Percentiles rank a stretch among this genome's conserved stretches.
These are phyloP conservation scores for Sisymbrium altissimum DNA, from an alignment of 345 rosid species.

Conservation along the genomic window DNA sequence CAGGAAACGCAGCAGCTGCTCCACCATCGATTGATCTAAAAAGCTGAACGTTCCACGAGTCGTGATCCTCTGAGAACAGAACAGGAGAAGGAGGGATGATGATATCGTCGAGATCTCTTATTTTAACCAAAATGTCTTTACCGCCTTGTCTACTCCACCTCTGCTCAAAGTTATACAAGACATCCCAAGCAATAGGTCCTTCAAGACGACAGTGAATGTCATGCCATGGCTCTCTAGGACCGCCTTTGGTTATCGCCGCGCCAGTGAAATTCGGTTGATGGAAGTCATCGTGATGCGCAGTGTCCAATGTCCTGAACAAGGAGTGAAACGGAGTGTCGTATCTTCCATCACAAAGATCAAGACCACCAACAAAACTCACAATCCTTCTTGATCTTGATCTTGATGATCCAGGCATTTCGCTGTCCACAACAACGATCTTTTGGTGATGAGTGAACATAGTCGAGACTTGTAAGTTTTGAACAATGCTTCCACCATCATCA, in stretches of 20 bases:
- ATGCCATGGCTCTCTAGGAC: constrained; percentile 99
- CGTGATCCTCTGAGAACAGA: constrained; percentile 68
- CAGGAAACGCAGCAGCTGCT: constrained; percentile 97
- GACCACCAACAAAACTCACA: constrained; percentile 92
- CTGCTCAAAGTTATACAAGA: constrained; percentile 89
- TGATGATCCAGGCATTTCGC: constrained; percentile 61
- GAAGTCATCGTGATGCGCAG: constrained; percentile 95
- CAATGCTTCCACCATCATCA: constrained; percentile 94
- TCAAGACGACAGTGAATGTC: constrained; percentile 95
- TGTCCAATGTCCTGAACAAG: constrained; percentile 88
- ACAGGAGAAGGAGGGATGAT: constrained; percentile 93
- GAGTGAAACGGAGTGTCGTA: constrained; percentile 92
- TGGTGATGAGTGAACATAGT: constrained; percentile 99
- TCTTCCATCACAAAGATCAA: constrained; percentile 98
- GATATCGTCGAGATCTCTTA: constrained; percentile 75
- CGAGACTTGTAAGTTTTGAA: constrained; percentile 79
- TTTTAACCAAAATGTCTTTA: constrained; percentile 66
- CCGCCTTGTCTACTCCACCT: constrained; percentile 97
- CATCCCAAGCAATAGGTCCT: constrained; percentile 99
- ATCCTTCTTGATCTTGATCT: constrained; percentile 59
- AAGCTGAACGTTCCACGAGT: constrained; percentile 87
- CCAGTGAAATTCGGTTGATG: constrained; percentile 92
- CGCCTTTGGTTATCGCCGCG: constrained; percentile 85
- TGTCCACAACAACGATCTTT: constrained; percentile 92
- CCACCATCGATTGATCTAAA: constrained; percentile 99